Evolutionary conservation across 176 grass and related monocot genomes (phyloP), one percentile per base, ranked within the genome.

Genomic region (Stipa capillata): DNA sequence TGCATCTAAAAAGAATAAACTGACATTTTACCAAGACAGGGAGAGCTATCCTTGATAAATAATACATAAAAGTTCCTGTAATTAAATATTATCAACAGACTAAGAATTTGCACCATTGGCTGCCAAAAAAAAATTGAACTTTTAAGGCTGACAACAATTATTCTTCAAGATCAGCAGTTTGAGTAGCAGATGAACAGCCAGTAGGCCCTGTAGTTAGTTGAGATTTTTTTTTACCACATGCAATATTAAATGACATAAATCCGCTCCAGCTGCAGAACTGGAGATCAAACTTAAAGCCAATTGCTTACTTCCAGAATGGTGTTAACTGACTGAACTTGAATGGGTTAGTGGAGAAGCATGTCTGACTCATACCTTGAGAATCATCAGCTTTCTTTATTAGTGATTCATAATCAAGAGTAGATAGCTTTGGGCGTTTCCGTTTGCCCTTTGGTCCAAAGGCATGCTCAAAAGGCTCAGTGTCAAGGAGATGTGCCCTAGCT

Each of bases 371-470:
- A 97, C 95, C 92, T 97, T 97, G 95, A 66, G 89, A 94, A 52
- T 44, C 74, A 79, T 86, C 89, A 67, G 87, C 95, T 87, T 67
- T 90, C 77, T 90, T 90, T 37, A 92, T 42, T 56, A 97, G 77
- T 49, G 95, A 97, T 66, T 94, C 89, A 20, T 97, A 97, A 45
- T 92, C 94, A 39, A 82, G 58, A 56, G 85, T 57, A 31, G 71
- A 73, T 54, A 90, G 82, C 76, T 85, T 97, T 15, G 94, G 91
- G 13, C 87, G 82, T 73, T 94, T 97, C 80, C 94, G 86, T 71
- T 92, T 97, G 8, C 86, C 89, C 78, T 97, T 97, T 20, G 95
- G 95, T 51, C 95, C 95, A 85, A 97, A 97, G 57, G 87, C 92
- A 90, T 94, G 87, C 27, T 86, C 78, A 90, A 98, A 98, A 58